Evolutionary conservation across 2,329 filamentous ascomycete genomes (phyloP).

Genomic region (Ambrosiella cleistominuta): DNA sequence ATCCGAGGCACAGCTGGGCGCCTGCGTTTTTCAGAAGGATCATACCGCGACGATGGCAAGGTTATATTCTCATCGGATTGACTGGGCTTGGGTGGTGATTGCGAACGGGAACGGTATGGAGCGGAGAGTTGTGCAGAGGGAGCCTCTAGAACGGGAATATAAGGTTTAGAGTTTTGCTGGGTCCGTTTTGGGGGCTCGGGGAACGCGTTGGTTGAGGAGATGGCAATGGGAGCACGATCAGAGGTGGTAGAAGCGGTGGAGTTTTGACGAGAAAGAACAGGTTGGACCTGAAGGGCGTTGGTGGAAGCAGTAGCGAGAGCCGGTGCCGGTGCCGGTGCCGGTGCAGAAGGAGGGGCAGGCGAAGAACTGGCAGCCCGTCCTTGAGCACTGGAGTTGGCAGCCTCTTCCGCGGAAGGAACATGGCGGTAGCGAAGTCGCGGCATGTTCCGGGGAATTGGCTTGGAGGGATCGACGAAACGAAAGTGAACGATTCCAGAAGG

Average conservation of each 20-base stretch:
- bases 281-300: neutral
- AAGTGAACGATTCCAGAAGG: slow-evolving; percentile 9
- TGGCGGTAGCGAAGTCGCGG: slow-evolving; percentile 10
- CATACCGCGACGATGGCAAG: neutral
- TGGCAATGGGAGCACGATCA: slow-evolving; percentile 3
- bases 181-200: slow-evolving; percentile 3
- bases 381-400: neutral
- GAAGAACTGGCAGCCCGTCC: too few relatives aligned
- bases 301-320: neutral
- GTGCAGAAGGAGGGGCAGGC: neutral
- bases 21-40: neutral
- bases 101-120: slow-evolving; percentile 1
- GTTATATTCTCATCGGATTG: neutral
- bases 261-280: neutral
- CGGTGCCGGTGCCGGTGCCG: neutral
- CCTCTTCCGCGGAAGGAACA: neutral
- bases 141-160: neutral
- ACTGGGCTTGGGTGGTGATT: slow-evolving; percentile 1
- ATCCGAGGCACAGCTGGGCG: slow-evolving; percentile 1
- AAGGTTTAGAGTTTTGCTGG: neutral
- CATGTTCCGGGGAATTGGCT: slow-evolving; percentile 10
- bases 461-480: slow-evolving; percentile 9
- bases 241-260: slow-evolving; percentile 1
- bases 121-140: neutral
- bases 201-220: slow-evolving; percentile 7